phyloP scores from a whole-genome alignment of 108 stramenopile species.

The Nitzschia palea region DNA sequence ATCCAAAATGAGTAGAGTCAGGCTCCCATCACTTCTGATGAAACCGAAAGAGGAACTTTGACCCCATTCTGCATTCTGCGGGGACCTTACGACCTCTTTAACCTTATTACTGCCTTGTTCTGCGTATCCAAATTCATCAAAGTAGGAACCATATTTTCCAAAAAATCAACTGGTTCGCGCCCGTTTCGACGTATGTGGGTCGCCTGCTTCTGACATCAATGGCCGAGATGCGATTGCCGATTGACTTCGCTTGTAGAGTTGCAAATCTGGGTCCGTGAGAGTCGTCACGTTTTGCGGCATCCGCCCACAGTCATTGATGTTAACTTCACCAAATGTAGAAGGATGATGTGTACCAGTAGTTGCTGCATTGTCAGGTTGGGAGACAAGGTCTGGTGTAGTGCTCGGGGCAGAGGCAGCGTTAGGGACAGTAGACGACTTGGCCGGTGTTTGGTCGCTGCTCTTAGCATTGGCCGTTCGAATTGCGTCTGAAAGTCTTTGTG shows the following conservation, averaged over 20 bases:
- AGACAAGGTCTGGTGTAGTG: neutral
- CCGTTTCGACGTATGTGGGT: neutral
- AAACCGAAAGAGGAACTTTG: too few species aligned
- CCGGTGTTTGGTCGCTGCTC: too few species aligned
- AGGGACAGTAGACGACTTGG: neutral
- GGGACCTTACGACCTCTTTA: too few species aligned
- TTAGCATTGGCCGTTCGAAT: neutral
- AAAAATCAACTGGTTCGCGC: neutral
- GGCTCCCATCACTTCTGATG: too few species aligned
- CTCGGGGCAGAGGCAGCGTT: neutral
- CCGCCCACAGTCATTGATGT: too few species aligned
- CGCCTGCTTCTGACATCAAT: neutral
- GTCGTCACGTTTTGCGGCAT: too few species aligned
- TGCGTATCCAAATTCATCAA: too few species aligned
- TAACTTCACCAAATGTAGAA: neutral
- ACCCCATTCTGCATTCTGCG: too few species aligned
- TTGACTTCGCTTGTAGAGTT: neutral
- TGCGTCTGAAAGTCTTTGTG: neutral
- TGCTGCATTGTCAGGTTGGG: neutral
- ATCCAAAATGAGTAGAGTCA: too few species aligned
- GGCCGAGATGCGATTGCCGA: neutral
- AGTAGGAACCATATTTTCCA: too few species aligned
- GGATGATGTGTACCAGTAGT: neutral
- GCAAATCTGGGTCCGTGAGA: too few species aligned
- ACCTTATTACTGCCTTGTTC: too few species aligned